Evolutionary conservation across 2,329 filamentous ascomycete species (phyloP), one percentile per base, ranked within the genome.

Genomic region (Fragosphaeria purpurea): DNA sequence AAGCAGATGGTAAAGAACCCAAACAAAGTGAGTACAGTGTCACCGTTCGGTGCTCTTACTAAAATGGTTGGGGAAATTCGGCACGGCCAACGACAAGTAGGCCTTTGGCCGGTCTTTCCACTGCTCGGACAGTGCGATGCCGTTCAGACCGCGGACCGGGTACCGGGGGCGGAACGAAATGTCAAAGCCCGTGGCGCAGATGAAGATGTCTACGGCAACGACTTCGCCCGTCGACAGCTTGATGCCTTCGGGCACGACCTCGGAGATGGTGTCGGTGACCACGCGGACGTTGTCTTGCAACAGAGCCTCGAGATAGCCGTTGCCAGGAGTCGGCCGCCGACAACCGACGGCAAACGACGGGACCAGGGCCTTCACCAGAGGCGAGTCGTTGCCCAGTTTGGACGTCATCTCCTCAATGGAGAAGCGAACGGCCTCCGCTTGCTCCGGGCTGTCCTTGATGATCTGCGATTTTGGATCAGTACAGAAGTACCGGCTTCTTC

Each of bases 151-250:
- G 35, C 73, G 60, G 33, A 77, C 60, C 1, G 74, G 73, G 55
- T 75, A 78, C 1, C 70, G 66, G 6, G 75, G 74, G 8, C 65
- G 59, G 58, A 76, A 78, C 3, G 72, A 74, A 5, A 70, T 72
- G 58, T 79, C 70, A 56, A 77, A 79, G 2, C 76, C 75, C 0
- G 75, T 79, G 12, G 76, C 76, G 50, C 75, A 77, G 46, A 81
- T 66, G 22, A 82, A 70, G 6, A 69, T 67, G 57, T 82, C 79
- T n/a, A 77, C 70, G 33, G 73, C 67, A 47, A 75, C 62, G 13
- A 72, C 60, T 35, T 68, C 58, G 22, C 73, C 75, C 5, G 69
- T 68, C 1, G 64, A 65, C 32, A 76, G 63, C 58, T 71, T 60
- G 46, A 78, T 61, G n/a, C 77, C 70, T 30, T 69, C 67, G 11